Base-by-base conservation (phyloP, 768 basidiomycete species). In the Cyathus striatus region DNA sequence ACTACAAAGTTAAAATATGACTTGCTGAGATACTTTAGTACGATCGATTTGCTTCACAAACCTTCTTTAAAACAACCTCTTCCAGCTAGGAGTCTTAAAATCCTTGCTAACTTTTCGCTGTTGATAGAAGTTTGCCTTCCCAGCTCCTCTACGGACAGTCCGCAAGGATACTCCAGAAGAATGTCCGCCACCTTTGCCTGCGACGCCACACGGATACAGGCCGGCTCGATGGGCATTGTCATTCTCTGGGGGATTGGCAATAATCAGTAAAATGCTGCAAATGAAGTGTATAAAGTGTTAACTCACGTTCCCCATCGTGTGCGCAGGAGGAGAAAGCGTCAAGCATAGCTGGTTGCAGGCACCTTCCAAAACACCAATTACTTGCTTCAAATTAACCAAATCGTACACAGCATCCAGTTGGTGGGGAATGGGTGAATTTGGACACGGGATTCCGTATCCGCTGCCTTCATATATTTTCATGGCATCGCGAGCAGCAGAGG, bases 1-100 rank as follows among this genome's bases (percentile, higher is more conserved):
- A 43, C 40, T 34, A 37, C 27, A n/a, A 30, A 9, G n/a, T n/a
- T 30, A n/a, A 37, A 40, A 14, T 3, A 37, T 3, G 20, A 14
- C 21, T n/a, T n/a, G n/a, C n/a, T n/a, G n/a, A n/a, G n/a, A n/a
- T n/a, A n/a, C n/a, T n/a, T n/a, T n/a, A n/a, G n/a, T n/a, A n/a
- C n/a, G n/a, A n/a, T n/a, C n/a, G 35, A n/a, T 7, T 14, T 10
- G 35, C 21, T 16, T 17, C 14, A 32, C 54, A 6, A 12, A 69
- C 69, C 59, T 61, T 72, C 70, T 16, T 50, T 49, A 50, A 65
- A 69, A 25, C 58, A 47, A 26, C 66, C 59, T 35, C 55, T 58
- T 4, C 62, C 57, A 12, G 58, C 53, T 6, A 67, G 56, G 6
- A 56, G 39, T 12, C 66, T 56, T 43, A 70, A 42, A 4, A 66